Conservation (phyloP, 345 rosid species). For the Salix purpurea region DNA sequence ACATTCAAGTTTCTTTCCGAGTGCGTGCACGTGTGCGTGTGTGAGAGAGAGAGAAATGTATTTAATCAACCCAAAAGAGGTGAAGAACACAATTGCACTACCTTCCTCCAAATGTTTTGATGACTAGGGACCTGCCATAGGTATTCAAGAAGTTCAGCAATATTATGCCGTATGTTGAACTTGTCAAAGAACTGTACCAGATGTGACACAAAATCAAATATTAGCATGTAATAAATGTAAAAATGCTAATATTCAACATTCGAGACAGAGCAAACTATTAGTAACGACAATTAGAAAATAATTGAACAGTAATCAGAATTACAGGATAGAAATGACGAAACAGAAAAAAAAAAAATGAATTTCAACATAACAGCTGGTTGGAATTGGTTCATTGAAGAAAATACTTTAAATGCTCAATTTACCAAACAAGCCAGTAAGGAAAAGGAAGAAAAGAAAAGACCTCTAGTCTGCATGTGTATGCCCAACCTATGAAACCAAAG, state of each 20-base stretch:
- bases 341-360: background rate
- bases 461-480: background rate
- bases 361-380: background rate
- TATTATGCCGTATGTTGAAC: conserved; percentile 95
- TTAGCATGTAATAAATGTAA: background rate
- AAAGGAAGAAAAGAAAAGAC: background rate
- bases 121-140: conserved; percentile 99
- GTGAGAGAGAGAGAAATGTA: background rate
- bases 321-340: background rate
- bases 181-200: conserved; percentile 90
- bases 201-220: conserved; percentile 7
- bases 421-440: background rate
- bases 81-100: conserved; percentile 19
- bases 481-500: background rate
- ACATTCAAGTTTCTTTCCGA: background rate
- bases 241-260: background rate
- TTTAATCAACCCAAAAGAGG: conserved; percentile 1
- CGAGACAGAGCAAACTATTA: background rate
- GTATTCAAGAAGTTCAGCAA: conserved; percentile 95
- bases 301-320: background rate
- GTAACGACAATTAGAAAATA: background rate
- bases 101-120: conserved; percentile 96
- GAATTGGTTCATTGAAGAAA: background rate
- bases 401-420: background rate
- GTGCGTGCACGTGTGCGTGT: background rate